Evolutionary conservation across 768 basidiomycete genomes (phyloP).

Genomic region (Dioszegia crocea): DNA sequence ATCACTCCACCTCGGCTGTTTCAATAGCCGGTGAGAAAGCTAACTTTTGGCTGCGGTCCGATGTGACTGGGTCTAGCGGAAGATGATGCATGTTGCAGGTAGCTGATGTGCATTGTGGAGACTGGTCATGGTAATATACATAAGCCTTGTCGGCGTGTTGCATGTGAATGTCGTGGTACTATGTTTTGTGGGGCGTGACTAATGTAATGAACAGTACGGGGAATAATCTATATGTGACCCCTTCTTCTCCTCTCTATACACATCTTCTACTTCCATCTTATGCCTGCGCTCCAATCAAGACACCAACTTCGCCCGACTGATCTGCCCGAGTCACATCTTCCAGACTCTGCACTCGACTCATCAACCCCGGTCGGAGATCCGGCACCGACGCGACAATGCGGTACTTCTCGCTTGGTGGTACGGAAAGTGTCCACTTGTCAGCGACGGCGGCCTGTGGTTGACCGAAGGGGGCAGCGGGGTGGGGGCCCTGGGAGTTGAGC

Average conservation of each 20-base stretch:
- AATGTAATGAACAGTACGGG: constrained; percentile 10
- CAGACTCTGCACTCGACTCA: constrained; percentile 18
- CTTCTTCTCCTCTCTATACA: background rate
- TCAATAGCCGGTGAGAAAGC: background rate
- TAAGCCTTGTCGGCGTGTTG: constrained; percentile 9
- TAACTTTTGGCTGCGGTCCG: too few species aligned
- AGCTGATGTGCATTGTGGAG: too few species aligned
- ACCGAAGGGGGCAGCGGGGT: constrained; percentile 47
- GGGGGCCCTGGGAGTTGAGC: constrained; percentile 39
- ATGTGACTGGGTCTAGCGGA: too few species aligned
- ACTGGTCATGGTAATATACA: too few species aligned
- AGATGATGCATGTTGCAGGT: too few species aligned
- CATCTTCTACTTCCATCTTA: background rate
- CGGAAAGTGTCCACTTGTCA: constrained; percentile 47
- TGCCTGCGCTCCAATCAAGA: constrained; percentile 22
- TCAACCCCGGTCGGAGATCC: constrained; percentile 39
- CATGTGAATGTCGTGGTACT: background rate
- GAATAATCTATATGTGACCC: background rate
- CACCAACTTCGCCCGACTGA: constrained; percentile 31
- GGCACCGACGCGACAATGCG: constrained; percentile 56
- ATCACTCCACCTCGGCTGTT: background rate
- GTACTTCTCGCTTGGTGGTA: constrained; percentile 70
- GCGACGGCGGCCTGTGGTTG: constrained; percentile 56
- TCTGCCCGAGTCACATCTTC: constrained; percentile 36
- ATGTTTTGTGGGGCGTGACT: background rate